A percentile compares a stretch with the other conserved stretches of the same genome.
Evolutionary conservation across 306 rosid species (phyloP).

Genomic region (Carpinus viminea): DNA sequence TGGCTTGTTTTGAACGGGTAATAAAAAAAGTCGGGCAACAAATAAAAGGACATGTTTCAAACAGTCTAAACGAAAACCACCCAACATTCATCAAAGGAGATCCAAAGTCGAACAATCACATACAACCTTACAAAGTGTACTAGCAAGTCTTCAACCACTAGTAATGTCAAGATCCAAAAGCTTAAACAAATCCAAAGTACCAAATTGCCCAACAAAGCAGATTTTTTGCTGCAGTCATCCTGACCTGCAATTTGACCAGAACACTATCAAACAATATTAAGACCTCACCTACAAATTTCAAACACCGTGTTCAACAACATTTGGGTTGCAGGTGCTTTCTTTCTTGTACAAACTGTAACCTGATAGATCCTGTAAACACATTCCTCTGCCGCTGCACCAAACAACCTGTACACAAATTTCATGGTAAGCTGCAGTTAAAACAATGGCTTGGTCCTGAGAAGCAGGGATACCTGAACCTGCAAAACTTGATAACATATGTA

Average conservation of each 20-base stretch:
- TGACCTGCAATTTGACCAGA: background rate
- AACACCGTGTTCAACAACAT: background rate
- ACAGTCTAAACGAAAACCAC: too few relatives aligned
- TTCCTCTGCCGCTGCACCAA: slow-evolving; percentile 25
- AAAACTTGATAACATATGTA: slow-evolving; percentile 50
- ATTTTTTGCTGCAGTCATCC: background rate
- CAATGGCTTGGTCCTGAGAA: slow-evolving; percentile 34
- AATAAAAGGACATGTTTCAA: too few relatives aligned
- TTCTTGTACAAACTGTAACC: slow-evolving; percentile 19
- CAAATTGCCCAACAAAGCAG: background rate
- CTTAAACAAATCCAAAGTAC: background rate
- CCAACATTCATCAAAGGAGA: background rate
- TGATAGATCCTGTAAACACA: slow-evolving; percentile 19
- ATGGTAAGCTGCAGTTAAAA: slow-evolving; percentile 56
- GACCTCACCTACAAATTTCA: background rate
- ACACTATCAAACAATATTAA: background rate
- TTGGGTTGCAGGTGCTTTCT: slow-evolving; percentile 4
- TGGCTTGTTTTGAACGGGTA: too few relatives aligned
- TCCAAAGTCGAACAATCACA: background rate
- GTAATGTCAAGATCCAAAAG: background rate
- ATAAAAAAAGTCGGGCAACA: too few relatives aligned
- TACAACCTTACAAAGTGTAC: background rate
- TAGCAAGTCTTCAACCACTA: background rate
- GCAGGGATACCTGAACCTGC: slow-evolving; percentile 84
- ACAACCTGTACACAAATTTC: slow-evolving; percentile 74